Evolutionary conservation across 331 rosid species (phyloP), one percentile per base, ranked within the genome.

Genomic region (Malus hybrid): DNA sequence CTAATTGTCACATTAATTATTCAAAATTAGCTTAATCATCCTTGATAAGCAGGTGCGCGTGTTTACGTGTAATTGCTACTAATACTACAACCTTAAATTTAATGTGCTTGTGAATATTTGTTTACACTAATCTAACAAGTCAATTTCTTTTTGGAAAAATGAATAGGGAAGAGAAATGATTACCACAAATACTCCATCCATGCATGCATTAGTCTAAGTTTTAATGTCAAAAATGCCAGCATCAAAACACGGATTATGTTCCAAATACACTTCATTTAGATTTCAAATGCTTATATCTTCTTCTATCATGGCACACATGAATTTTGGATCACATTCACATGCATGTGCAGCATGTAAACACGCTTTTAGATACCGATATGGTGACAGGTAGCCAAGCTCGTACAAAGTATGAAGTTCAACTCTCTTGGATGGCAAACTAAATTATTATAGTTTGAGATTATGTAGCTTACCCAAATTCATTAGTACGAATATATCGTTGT

Each of bases 301-400:
- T 4, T 52, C 57, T 50, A 28, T 36, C 67, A 34, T 34, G 77
- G 10, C 19, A 78, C 69, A 42, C 55, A 66, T 65, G 69, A 72
- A n/a, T 52, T 79, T 73, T 54, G 18, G 44, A n/a, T 79, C 83
- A 67, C 57, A 79, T 67, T 79, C 79, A 67, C 27, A 32, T 73
- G 75, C 75, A 34, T 79, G 72, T 10, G 9, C 57, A 19, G 57
- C 46, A 39, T 39, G 46, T 10, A 2, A 19, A 9, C 29, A 59
- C 64, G 2, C 6, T 57, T 57, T 16, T 14, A 20, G 13, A 10
- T 59, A 7, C 11, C 56, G 2, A 3, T 5, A 34, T 11, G 13
- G 64, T 46, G 77, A 62, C 70, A 27, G 22, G 61, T 34, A 34
- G 50, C 4, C n/a, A 34, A 64, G 19, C 69, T 44, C 15, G 14